These are phyloP conservation scores for Cyberlindnera mississippiensis DNA, from an alignment of 805 yeast species.

Conservation along the genomic window DNA sequence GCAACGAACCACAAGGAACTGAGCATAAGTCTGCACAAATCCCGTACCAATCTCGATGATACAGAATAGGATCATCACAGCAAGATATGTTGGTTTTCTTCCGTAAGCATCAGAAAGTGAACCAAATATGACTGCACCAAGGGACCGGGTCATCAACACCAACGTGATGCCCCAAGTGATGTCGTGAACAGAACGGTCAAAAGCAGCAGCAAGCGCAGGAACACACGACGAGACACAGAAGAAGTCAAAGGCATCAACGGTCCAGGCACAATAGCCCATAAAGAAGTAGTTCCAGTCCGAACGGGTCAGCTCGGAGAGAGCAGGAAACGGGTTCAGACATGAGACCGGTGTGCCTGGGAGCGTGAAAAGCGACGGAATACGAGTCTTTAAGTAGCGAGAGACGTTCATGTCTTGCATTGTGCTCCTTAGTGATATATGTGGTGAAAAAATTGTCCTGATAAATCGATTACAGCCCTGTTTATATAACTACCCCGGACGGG, in stretches of 20 bases:
- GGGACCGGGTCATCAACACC: constrained; percentile 65
- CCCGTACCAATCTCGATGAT: constrained; percentile 64
- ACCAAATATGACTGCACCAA: constrained; percentile 67
- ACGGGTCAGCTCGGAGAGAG: constrained; percentile 33
- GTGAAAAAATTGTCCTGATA: too few species aligned
- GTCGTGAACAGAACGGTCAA: constrained; percentile 41
- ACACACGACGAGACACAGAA: constrained; percentile 59
- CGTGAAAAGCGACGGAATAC: constrained; percentile 27
- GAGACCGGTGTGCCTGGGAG: constrained; percentile 25
- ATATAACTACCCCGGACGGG: too few species aligned
- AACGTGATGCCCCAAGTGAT: constrained; percentile 73
- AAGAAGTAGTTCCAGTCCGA: constrained; percentile 55
- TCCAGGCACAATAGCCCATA: constrained; percentile 63
- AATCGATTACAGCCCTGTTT: too few species aligned
- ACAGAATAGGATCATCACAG: constrained; percentile 47
- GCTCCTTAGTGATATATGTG: too few species aligned
- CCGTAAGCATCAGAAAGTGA: constrained; percentile 57
- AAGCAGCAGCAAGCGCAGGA: constrained; percentile 43
- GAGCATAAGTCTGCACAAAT: constrained; percentile 52
- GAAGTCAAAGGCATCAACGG: constrained; percentile 71
- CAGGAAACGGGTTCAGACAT: constrained; percentile 42
- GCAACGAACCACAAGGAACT: constrained; percentile 60
- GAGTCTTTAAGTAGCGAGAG: constrained; percentile 22
- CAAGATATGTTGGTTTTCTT: constrained; percentile 62
- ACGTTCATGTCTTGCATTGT: too few species aligned